Evolutionary conservation across 805 yeast species (phyloP).

Genomic region (Teunomyces aglyptinius): DNA sequence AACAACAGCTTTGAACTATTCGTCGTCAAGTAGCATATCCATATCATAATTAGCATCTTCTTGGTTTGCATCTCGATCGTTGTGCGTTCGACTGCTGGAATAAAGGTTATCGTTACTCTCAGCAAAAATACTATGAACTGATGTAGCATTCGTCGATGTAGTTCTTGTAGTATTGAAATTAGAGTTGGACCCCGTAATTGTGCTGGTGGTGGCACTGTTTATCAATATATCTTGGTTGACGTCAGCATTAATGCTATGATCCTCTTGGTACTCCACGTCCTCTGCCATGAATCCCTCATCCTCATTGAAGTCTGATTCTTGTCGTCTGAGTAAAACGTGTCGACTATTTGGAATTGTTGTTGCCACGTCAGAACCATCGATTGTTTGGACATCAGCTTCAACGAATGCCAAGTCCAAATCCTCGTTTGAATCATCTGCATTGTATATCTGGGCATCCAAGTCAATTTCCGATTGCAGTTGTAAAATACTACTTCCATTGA

Average conservation of each 20-base stretch:
- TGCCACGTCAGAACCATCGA: conserved; percentile 1
- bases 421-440: conserved; percentile 36
- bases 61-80: conserved; percentile 7
- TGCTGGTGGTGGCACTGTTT: conserved; percentile 13
- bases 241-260: conserved; percentile 28
- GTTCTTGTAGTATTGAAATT: conserved; percentile 16
- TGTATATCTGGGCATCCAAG: conserved; percentile 47
- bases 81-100: background rate
- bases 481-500: conserved; percentile 9
- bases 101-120: background rate
- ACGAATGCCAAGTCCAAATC: conserved; percentile 3
- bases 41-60: conserved; percentile 33
- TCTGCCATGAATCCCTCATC: conserved; percentile 49
- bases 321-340: background rate
- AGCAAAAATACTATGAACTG: conserved; percentile 7
- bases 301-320: background rate
- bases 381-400: conserved; percentile 1
- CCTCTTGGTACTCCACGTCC: conserved; percentile 45
- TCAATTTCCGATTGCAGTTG: conserved; percentile 23
- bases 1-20: background rate
- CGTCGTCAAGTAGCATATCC: conserved; percentile 45
- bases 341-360: conserved; percentile 2
- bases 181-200: conserved; percentile 8
- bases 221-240: conserved; percentile 17
- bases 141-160: conserved; percentile 16